These are phyloP conservation scores for Breynia disticha DNA, from an alignment of 441 rosid species.

Conservation along the genomic window DNA sequence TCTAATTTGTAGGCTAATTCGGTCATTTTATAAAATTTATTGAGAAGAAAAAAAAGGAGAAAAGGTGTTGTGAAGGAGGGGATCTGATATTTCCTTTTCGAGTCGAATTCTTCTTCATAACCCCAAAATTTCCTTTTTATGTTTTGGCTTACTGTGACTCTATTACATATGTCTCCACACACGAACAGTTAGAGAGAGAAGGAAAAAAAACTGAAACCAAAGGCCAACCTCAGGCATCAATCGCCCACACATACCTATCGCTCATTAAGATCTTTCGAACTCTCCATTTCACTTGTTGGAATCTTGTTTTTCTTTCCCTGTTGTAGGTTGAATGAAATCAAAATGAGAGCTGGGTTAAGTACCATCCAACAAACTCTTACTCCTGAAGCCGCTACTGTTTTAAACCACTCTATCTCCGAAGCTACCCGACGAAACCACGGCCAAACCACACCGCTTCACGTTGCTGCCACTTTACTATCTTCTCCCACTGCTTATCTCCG, in stretches of 20 bases:
- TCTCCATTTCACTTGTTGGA: too few species aligned
- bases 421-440: conserved; percentile 84
- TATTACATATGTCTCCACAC: neutral
- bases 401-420: conserved; percentile 81
- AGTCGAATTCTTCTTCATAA: conserved; percentile 25
- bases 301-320: too few species aligned
- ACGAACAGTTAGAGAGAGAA: neutral
- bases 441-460: conserved; percentile 92
- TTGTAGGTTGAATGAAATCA: neutral
- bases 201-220: neutral
- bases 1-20: too few species aligned
- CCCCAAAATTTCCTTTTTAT: neutral
- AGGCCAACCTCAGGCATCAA: too few species aligned
- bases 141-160: neutral
- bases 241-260: too few species aligned
- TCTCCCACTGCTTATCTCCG: conserved; percentile 80
- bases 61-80: conserved; percentile 31
- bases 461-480: conserved; percentile 71
- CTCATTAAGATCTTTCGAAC: too few species aligned
- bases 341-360: conserved; percentile 82
- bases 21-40: neutral
- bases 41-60: conserved; percentile 3
- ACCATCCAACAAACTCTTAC: conserved; percentile 96
- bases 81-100: conserved; percentile 45
- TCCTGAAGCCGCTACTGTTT: conserved; percentile 79